Conservation (phyloP, 805 yeast species). For the Cyberlindnera subsufficiens region DNA sequence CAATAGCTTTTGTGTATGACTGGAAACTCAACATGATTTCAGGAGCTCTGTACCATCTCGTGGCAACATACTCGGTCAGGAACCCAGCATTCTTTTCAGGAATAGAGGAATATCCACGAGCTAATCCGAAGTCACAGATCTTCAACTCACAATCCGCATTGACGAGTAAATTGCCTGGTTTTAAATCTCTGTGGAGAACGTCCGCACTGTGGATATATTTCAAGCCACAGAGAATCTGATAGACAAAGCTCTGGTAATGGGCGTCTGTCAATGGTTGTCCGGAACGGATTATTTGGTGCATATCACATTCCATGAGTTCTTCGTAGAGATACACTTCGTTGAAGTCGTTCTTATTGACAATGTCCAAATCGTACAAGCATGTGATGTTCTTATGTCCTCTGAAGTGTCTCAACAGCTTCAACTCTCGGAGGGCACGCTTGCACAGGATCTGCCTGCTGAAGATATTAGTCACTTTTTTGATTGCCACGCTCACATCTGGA, state of each 20-base stretch:
- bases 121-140: slow-evolving; percentile 94
- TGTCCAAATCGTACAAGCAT: slow-evolving; percentile 89
- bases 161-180: slow-evolving; percentile 89
- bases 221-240: slow-evolving; percentile 87
- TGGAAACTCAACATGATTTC: slow-evolving; percentile 94
- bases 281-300: slow-evolving; percentile 94
- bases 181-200: slow-evolving; percentile 88
- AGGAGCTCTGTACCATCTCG: slow-evolving; percentile 98
- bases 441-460: slow-evolving; percentile 87
- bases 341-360: slow-evolving; percentile 65
- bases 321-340: slow-evolving; percentile 92
- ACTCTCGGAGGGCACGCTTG: slow-evolving; percentile 86
- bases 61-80: slow-evolving; percentile 95
- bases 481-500: slow-evolving; percentile 81
- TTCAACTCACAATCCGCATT: slow-evolving; percentile 96
- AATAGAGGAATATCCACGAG: slow-evolving; percentile 81
- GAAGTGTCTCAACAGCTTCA: slow-evolving; percentile 85
- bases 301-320: slow-evolving; percentile 97
- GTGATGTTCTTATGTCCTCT: slow-evolving; percentile 96
- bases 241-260: slow-evolving; percentile 88
- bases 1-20: slow-evolving; percentile 93
- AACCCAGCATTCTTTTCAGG: slow-evolving; percentile 89
- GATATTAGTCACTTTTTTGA: slow-evolving; percentile 92
- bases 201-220: slow-evolving; percentile 88
- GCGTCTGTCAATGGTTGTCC: slow-evolving; percentile 92